Conservation (phyloP, 2,329 filamentous ascomycete species). For the Diaporthe ampelina region DNA sequence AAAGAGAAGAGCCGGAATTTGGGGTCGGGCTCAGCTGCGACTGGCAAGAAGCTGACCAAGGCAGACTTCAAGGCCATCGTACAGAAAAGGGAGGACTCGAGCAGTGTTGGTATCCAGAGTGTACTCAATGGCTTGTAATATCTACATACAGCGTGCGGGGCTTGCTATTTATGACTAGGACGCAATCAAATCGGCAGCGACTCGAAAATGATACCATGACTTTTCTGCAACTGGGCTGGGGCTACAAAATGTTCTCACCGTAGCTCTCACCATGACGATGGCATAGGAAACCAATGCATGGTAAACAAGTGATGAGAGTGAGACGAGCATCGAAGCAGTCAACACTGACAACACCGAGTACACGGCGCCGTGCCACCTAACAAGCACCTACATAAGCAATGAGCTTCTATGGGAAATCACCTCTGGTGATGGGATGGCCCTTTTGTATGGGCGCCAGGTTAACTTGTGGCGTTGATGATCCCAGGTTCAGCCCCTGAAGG, state of each 20-base stretch:
- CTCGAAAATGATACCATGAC: constrained; percentile 42
- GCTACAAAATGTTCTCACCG: not conserved
- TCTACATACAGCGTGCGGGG: not conserved
- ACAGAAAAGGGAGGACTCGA: constrained; percentile 85
- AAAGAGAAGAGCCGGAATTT: constrained; percentile 77
- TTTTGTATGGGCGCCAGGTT: not conserved
- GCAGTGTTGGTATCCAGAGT: constrained; percentile 84
- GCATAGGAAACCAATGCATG: too few relatives aligned
- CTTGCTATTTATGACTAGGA: constrained; percentile 1
- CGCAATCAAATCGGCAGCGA: constrained; percentile 17
- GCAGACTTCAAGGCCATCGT: constrained; percentile 87
- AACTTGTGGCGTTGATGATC: too few relatives aligned
- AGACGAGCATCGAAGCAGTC: not conserved
- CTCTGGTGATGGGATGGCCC: not conserved
- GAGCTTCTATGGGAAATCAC: not conserved
- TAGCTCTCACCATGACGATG: not conserved
- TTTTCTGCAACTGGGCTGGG: constrained; percentile 1
- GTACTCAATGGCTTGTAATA: constrained; percentile 76
- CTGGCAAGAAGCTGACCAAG: constrained; percentile 71
- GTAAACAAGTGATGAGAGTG: not conserved
- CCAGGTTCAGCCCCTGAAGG: too few relatives aligned
- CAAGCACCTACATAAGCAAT: not conserved
- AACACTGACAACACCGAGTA: not conserved
- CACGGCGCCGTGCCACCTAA: not conserved
- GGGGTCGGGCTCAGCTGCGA: constrained; percentile 55